Percentiles rank a stretch among this genome's conserved stretches.
Evolutionary conservation across 140 eudicot genomes (phyloP).

Genomic region (Flaveria floridana): DNA sequence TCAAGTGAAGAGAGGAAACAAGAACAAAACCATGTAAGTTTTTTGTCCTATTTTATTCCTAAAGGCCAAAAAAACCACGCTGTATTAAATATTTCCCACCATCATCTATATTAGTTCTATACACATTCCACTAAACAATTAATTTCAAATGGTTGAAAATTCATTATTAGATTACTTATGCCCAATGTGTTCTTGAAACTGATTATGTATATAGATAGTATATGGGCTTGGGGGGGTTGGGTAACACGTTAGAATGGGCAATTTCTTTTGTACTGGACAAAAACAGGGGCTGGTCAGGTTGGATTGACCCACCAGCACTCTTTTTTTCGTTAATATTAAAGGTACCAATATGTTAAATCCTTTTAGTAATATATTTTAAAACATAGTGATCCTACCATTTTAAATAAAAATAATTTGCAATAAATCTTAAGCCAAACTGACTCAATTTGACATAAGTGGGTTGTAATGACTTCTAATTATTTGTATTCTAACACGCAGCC

Average conservation of each 20-base stretch:
- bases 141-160: background rate
- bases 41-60: constrained; percentile 5
- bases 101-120: background rate
- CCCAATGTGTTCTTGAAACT: background rate
- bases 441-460: constrained; percentile 11
- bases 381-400: constrained; percentile 3
- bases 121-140: background rate
- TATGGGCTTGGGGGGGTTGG: background rate
- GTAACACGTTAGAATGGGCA: background rate
- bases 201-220: background rate
- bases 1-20: constrained; percentile 81
- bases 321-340: background rate
- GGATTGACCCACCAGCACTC: background rate
- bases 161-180: background rate
- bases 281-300: background rate
- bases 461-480: background rate
- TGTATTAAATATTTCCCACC: background rate
- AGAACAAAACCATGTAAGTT: constrained; percentile 58
- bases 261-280: background rate
- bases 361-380: background rate
- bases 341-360: background rate
- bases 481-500: constrained; percentile 50
- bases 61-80: background rate
- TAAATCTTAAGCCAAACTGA: background rate
- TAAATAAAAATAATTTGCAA: background rate